Evolutionary conservation across 768 basidiomycete species (phyloP), one percentile per base, ranked within the genome.

Genomic region (Gelatoporia subvermispora): DNA sequence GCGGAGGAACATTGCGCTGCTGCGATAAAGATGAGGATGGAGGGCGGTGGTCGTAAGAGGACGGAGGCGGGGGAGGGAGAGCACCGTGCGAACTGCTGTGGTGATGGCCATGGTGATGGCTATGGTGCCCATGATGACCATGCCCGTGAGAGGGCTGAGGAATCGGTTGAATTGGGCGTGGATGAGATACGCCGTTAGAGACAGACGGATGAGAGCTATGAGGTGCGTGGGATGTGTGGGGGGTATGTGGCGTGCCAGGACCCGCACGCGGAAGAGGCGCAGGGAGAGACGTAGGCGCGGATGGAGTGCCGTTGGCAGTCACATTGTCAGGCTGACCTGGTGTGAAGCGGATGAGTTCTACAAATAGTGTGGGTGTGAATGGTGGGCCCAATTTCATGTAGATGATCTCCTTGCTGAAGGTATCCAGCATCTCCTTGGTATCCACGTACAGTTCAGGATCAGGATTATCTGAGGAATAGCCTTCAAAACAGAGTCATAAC

Each of bases 391-490:
- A 66, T 56, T 79, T 80, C 69, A 78, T 83, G 65, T 81, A 82
- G 25, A 90, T 70, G 51, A 90, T 69, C 17, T 82, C 81, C 56
- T 78, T 85, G 70, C 83, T 86, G 62, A 77, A 85, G 15, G 70
- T 80, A 47, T 88, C 82, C 35, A 89, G 65, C 82, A 91, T 91
- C 52, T 77, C 77, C 53, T 78, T 75, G 5, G 78, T 81, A 59
- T 90, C 79, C 34, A 91, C 81, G 60, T 84, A 91, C 2, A 75
- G 69, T 41, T 86, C 83, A 4, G 62, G 59, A 31, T 78, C 76
- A 17, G 67, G 66, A 38, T 68, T 72, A 37, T 81, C 77, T 67
- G 66, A 52, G 41, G 61, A 57, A 62, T 57, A 34, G 2, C 43
- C 38, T 50, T 53, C 51, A 38, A 53, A 44, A 48, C 47, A 48